Evolutionary conservation across 495 filamentous ascomycete species (phyloP).

Genomic region (Lasiosphaeriaceae sp.): DNA sequence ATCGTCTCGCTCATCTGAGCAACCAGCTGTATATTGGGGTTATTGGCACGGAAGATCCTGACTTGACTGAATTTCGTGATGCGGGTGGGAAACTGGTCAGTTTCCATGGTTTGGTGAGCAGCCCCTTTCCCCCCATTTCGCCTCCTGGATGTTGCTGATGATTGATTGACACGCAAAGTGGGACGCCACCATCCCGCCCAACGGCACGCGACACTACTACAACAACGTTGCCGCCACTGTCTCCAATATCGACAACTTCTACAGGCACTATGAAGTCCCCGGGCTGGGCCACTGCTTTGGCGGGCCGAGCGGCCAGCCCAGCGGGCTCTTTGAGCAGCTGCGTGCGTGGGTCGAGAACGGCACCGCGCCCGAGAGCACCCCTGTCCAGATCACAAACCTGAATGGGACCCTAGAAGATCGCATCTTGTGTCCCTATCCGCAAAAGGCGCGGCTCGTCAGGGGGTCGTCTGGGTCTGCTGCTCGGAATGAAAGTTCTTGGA

Average conservation of each 20-base stretch:
- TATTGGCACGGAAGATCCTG: constrained; percentile 33
- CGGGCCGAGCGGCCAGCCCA: constrained; percentile 18
- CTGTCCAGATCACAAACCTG: constrained; percentile 10
- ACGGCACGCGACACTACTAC: constrained; percentile 27
- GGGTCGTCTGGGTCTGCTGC: too few species aligned
- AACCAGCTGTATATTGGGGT: constrained; percentile 27
- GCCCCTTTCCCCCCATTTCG: neutral
- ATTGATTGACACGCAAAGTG: constrained; percentile 14
- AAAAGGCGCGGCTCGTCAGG: too few species aligned
- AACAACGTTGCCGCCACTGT: constrained; percentile 12
- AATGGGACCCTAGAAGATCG: constrained; percentile 11
- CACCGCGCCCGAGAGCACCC: constrained; percentile 18
- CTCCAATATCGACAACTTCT: constrained; percentile 23
- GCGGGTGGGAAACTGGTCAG: constrained; percentile 42
- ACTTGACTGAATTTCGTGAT: constrained; percentile 35
- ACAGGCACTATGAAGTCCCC: constrained; percentile 29
- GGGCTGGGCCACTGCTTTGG: constrained; percentile 33
- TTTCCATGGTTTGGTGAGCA: constrained; percentile 41
- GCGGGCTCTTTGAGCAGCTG: constrained; percentile 22
- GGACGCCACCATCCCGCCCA: constrained; percentile 20
- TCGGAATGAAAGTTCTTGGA: too few species aligned
- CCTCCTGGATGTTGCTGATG: neutral
- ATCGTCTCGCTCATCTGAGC: constrained; percentile 25
- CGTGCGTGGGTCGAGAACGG: constrained; percentile 36
- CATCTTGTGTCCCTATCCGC: constrained; percentile 26